Percentiles rank a stretch among this genome's conserved stretches.
These are phyloP conservation scores for Amanita pseudoporphyria DNA, from an alignment of 768 basidiomycete genomes.

Conservation along the genomic window DNA sequence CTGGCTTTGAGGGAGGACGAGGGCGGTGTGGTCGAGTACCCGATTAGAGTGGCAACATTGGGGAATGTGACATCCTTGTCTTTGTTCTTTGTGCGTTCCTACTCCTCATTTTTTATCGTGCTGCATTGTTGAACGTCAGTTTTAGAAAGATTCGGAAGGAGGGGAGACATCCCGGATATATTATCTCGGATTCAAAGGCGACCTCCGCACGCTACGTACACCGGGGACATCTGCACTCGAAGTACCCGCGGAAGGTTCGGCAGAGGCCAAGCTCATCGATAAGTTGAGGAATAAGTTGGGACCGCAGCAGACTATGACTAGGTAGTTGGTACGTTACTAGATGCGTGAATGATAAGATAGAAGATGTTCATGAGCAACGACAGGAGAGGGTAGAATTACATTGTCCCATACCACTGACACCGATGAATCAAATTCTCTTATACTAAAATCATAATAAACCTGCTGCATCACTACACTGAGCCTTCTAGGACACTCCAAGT, in stretches of 20 bases:
- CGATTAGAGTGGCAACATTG: slow-evolving; percentile 67
- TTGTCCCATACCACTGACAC: no score
- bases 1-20: slow-evolving; percentile 67
- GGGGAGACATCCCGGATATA: slow-evolving; percentile 60
- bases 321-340: not conserved
- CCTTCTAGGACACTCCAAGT: no score
- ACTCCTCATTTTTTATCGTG: slow-evolving; percentile 1
- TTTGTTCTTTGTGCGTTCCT: slow-evolving; percentile 64
- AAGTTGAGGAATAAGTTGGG: slow-evolving; percentile 45
- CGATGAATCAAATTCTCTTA: no score
- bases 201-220: slow-evolving; percentile 38
- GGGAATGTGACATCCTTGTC: slow-evolving; percentile 65
- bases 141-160: slow-evolving; percentile 57
- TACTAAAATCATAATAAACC: no score
- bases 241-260: slow-evolving; percentile 73
- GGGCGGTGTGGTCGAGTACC: slow-evolving; percentile 63
- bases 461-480: no score
- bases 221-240: slow-evolving; percentile 56
- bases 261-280: slow-evolving; percentile 62
- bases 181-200: slow-evolving; percentile 80
- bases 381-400: no score
- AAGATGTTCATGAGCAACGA: no score
- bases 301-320: slow-evolving; percentile 36
- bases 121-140: not conserved
- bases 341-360: no score